Evolutionary conservation across 768 basidiomycete species (phyloP), one percentile per base, ranked within the genome.

Genomic region (Amanita polypyramis): DNA sequence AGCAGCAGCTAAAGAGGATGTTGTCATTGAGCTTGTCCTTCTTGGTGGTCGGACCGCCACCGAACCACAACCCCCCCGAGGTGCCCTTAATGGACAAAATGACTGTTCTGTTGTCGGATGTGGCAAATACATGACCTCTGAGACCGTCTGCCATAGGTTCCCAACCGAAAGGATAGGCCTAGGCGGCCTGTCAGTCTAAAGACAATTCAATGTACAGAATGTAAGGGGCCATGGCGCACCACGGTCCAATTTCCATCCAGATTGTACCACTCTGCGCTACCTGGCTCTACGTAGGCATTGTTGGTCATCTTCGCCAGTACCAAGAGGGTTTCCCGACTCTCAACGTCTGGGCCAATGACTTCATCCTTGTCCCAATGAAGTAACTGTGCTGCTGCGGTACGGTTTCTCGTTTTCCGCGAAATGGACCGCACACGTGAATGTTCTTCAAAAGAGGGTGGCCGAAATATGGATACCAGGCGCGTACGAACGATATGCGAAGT

Each of bases 1-100:
- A 98, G 64, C 95, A 98, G 60, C 95, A 98, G 52, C 82, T 85
- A 63, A 95, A 95, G 50, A 97, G 65, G 5, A 96, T 62, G 55
- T 94, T 97, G 61, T 97, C 93, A 67, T 97, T 97, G 46, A 87
- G 61, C 65, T 86, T 94, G 70, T 97, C 95, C 59, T 92, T 95
- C 68, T 79, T 82, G 2, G 73, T 73, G n/a, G 95, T 97, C 11
- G 83, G 81, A 0, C 91, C 90, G 0, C 80, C 81, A 15, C 82
- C 76, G 1, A 87, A 78, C 44, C 90, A 75, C 8, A 80, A 43
- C 2, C 76, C 77, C 0, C 87, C 79, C n/a, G 88, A 88, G 0
- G 94, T 96, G 29, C 95, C 95, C 63, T 98, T 97, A 72, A 98
- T 85, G 20, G 90, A 78, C 32, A 97, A 71, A 23, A 95, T 75